These are phyloP conservation scores for Suillus luteus DNA, from an alignment of 768 basidiomycete species.

Conservation along the genomic window DNA sequence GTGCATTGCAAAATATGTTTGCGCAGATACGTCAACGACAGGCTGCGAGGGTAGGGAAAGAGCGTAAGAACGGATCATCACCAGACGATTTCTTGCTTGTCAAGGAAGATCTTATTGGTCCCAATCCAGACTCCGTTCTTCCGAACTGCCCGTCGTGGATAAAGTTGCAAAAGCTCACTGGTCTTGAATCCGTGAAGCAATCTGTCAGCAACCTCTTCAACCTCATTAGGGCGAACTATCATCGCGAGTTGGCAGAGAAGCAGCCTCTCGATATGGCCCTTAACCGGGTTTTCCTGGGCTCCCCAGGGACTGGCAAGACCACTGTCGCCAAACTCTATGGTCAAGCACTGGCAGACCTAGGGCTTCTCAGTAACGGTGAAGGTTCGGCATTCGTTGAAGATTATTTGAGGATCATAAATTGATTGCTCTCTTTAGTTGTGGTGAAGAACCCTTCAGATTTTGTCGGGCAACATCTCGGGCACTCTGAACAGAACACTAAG, in stretches of 20 bases:
- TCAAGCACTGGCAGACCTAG: slow-evolving; percentile 54
- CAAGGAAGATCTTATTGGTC: slow-evolving; percentile 60
- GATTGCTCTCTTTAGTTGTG: slow-evolving; percentile 44
- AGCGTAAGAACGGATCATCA: slow-evolving; percentile 37
- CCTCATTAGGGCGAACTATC: slow-evolving; percentile 49
- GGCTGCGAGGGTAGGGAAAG: slow-evolving; percentile 42
- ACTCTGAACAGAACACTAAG: slow-evolving; percentile 67
- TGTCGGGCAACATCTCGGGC: slow-evolving; percentile 55
- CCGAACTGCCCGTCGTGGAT: slow-evolving; percentile 46
- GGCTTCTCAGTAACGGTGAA: slow-evolving; percentile 63
- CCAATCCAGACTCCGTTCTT: slow-evolving; percentile 50
- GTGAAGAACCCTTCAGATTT: slow-evolving; percentile 72
- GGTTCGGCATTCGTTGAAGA: slow-evolving; percentile 37
- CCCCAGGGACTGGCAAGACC: slow-evolving; percentile 68
- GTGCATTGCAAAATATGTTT: slow-evolving; percentile 52
- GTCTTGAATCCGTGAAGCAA: slow-evolving; percentile 53
- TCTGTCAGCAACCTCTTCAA: slow-evolving; percentile 45
- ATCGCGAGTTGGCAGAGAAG: slow-evolving; percentile 52
- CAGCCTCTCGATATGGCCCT: slow-evolving; percentile 51
- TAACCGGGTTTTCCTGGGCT: slow-evolving; percentile 63
- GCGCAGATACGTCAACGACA: slow-evolving; percentile 48
- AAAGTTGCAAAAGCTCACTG: slow-evolving; percentile 50
- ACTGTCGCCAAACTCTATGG: slow-evolving; percentile 66
- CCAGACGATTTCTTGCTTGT: slow-evolving; percentile 52
- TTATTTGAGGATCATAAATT: background rate